Evolutionary conservation across 768 basidiomycete genomes (phyloP).

Genomic region (Candolleomyces eurysporus): DNA sequence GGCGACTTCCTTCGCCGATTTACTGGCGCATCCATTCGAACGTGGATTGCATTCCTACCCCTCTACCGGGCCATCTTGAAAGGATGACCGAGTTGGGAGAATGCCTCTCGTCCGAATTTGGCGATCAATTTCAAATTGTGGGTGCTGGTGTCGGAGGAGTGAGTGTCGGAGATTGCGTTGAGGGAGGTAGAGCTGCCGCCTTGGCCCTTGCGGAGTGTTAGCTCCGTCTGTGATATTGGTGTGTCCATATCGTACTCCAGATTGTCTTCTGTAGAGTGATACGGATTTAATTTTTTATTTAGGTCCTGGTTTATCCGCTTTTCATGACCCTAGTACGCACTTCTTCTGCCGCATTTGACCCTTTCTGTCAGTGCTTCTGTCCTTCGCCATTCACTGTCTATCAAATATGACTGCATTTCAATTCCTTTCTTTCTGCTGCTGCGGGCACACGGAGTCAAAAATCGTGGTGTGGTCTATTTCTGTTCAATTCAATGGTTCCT

Average conservation of each 20-base stretch:
- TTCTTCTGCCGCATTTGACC: no score
- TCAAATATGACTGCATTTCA: no score
- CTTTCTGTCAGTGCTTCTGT: no score
- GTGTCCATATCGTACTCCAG: background rate
- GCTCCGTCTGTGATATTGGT: background rate
- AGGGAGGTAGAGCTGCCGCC: slow-evolving; percentile 63
- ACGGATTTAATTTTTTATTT: no score
- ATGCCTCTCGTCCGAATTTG: slow-evolving; percentile 42
- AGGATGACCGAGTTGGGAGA: slow-evolving; percentile 60
- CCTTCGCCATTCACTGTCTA: no score
- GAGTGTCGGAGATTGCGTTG: slow-evolving; percentile 83
- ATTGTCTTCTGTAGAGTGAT: background rate
- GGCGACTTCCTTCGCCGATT: slow-evolving; percentile 53
- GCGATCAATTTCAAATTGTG: slow-evolving; percentile 54
- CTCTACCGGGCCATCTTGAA: slow-evolving; percentile 65
- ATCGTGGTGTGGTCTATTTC: no score
- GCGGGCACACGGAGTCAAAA: no score
- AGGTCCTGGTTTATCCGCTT: no score
- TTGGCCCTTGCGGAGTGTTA: background rate
- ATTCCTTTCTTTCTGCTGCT: no score
- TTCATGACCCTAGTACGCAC: no score
- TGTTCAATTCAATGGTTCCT: no score
- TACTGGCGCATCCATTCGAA: slow-evolving; percentile 54
- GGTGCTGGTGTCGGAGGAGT: slow-evolving; percentile 89
- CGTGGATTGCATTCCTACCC: slow-evolving; percentile 74